Evolutionary conservation across 371 early-diverging fungal species (phyloP), one percentile per base, ranked within the genome.

Genomic region (Mucor plumbeus): DNA sequence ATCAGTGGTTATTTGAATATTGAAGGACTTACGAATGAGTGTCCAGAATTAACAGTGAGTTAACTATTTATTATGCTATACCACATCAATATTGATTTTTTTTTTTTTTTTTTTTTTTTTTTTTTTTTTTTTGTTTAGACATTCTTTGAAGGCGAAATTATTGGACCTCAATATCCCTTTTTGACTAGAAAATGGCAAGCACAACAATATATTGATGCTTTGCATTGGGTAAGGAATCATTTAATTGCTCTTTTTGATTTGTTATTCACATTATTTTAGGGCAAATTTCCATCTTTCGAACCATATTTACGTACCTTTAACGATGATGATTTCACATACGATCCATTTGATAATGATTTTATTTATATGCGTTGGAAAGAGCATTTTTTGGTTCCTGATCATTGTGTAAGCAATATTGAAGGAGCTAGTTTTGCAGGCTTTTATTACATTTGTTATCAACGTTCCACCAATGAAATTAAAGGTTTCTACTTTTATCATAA

Each of bases 351-450:
- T 2, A 80, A 80, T 53, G 92, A 95, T 63, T 86, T 86, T 63
- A 77, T 97, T 33, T 97, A 94, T 74, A 97, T 97, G 98, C 87
- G 98, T 31, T 97, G 97, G 97, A 97, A 96, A 86, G 98, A 98
- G 70, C 92, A 90, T 65, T 98, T 97, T 74, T 76, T 98, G 54
- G 95, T 97, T 1, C 97, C 98, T 48, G 95, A 98, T 83, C 96
- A 97, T 79, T 85, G 83, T 61, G 89, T 97, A 43, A 87, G 85
- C 69, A 82, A 85, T 26, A 92, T 98, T 64, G 77, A 87, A 59
- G 98, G 98, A 5, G 98, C 98, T 2, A 91, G 91, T 71, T 97
- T 94, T 85, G 96, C 92, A 19, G 98, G 98, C 15, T 97, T 97
- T 75, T 97, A 97, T 78, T 97, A 96, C 69, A 94, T 96, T 62